Evolutionary conservation across 805 yeast genomes (phyloP), one percentile per base, ranked within the genome.

Genomic region (Jamesozyma lodderae): DNA sequence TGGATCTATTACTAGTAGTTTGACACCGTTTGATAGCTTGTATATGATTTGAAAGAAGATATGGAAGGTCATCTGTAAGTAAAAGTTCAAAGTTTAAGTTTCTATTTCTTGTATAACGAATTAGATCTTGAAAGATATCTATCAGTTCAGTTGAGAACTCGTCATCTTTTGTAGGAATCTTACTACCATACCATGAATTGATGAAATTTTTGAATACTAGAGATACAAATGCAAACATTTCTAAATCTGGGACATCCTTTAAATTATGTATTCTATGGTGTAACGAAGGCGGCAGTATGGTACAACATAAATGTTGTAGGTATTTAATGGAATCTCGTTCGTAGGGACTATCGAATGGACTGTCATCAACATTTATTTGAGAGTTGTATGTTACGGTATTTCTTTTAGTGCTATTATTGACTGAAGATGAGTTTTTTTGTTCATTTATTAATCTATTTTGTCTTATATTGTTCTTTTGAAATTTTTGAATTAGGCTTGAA

Each of bases 151-250:
- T 40, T 14, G 48, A 25, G 16, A 59, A 48, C 27, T 52, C 48
- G 15, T 44, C 48, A 34, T 55, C 55, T 6, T 42, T 16, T 1
- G 59, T 47, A 7, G 55, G 52, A 4, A 59, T 49, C 38, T 55
- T 59, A n/a, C 41, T 24, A 11, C 62, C 62, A 39, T 57, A 57
- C 63, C 63, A 59, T 11, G 52, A 36, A 5, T 35, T 36, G 7
- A 59, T 36, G 36, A 51, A 57, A 35, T 53, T 57, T 34, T 52
- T 44, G 17, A 53, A 35, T 9, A 57, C 36, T 25, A 59, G 43
- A 7, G 54, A 48, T 29, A 46, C 22, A 9, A 59, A 46, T 5
- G 62, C 51, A 33, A 51, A 46, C 1, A 48, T 27, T n/a, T 52
- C 44, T 22, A 59, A 40, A 17, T 48, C 47, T 1, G 41, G 20